Evolutionary conservation across 345 rosid genomes (phyloP).

Genomic region (Cardiospermum halicacabum): DNA sequence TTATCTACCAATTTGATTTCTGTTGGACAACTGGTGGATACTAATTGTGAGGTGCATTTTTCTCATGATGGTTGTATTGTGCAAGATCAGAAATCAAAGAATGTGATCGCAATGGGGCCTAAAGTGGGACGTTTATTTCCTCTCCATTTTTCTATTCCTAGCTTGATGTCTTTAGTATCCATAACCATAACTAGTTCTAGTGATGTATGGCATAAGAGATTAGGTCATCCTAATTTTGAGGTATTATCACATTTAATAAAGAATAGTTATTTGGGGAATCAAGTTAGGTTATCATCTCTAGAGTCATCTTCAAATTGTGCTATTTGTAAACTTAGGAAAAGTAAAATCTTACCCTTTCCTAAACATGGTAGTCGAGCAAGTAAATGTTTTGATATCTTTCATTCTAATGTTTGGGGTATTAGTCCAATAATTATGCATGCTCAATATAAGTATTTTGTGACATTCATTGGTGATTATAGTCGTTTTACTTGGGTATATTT

Average conservation of each 20-base stretch:
- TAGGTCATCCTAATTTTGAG: constrained; percentile 4
- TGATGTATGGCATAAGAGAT: neutral
- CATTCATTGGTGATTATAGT: constrained; percentile 8
- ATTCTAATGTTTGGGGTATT: neutral
- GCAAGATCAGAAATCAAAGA: constrained; percentile 8
- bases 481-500: constrained; percentile 4
- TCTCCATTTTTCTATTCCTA: neutral
- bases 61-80: constrained; percentile 3
- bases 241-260: neutral
- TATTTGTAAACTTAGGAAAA: constrained; percentile 4
- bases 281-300: neutral
- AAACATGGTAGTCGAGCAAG: neutral
- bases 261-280: neutral
- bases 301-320: neutral
- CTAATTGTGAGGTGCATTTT: constrained; percentile 2
- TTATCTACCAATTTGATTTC: neutral
- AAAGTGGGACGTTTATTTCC: neutral
- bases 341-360: constrained; percentile 5
- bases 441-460: constrained; percentile 4
- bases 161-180: neutral
- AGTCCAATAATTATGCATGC: neutral
- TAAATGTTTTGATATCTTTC: constrained; percentile 3
- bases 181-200: neutral
- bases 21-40: constrained; percentile 10
- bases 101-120: constrained; percentile 5